These are phyloP conservation scores for Coprinopsis marcescibilis DNA, from an alignment of 768 basidiomycete species.

Conservation along the genomic window DNA sequence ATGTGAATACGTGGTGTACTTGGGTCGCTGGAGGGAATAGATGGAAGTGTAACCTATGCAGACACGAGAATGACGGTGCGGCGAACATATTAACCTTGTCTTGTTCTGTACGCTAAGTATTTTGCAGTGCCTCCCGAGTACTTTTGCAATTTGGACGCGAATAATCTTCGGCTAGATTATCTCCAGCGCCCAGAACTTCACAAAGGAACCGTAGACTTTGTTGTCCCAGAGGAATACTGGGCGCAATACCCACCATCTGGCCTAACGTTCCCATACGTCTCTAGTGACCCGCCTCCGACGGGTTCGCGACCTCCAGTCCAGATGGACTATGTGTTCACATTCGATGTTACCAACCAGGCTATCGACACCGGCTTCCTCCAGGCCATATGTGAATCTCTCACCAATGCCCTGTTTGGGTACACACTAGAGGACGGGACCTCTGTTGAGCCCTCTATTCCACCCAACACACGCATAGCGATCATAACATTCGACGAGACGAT, in stretches of 20 bases:
- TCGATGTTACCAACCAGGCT: constrained; percentile 77
- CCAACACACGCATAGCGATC: constrained; percentile 60
- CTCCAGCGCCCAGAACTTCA: constrained; percentile 78
- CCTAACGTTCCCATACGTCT: constrained; percentile 47
- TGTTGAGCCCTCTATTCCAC: constrained; percentile 47
- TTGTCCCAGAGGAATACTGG: constrained; percentile 82
- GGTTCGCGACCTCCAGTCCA: constrained; percentile 52
- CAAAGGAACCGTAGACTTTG: constrained; percentile 89
- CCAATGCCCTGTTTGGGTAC: constrained; percentile 59
- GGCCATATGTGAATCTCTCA: constrained; percentile 58
- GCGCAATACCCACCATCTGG: constrained; percentile 59
- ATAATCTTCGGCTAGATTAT: constrained; percentile 75
- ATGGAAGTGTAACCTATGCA: constrained; percentile 93
- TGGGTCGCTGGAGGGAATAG: constrained; percentile 78
- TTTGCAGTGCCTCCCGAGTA: constrained; percentile 69
- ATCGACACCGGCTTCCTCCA: constrained; percentile 63
- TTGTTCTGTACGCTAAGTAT: constrained; percentile 8
- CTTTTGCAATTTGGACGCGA: constrained; percentile 78
- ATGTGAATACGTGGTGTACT: constrained; percentile 90
- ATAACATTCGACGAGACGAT: constrained; percentile 75
- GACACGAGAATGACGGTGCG: constrained; percentile 79
- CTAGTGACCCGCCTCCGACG: constrained; percentile 40
- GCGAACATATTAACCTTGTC: constrained; percentile 7
- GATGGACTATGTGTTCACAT: constrained; percentile 75
- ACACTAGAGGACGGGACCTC: constrained; percentile 33